Conservation (phyloP, 768 basidiomycete genomes). For the Auriculariales sp. region DNA sequence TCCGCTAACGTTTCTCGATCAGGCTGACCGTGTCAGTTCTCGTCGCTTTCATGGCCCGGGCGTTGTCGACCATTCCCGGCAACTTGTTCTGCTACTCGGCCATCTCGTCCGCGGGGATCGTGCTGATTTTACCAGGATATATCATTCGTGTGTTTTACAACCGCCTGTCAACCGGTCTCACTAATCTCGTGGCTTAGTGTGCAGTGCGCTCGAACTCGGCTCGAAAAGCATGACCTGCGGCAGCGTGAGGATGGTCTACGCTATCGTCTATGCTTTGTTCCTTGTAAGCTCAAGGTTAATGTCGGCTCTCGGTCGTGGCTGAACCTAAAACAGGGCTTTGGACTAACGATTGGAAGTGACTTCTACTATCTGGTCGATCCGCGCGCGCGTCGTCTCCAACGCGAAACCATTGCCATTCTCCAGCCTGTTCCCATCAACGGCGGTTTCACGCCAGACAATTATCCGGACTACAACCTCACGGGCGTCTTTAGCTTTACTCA, state of each 20-base stretch:
- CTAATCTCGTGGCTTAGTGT: slow-evolving; percentile 37
- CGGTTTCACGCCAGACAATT: slow-evolving; percentile 44
- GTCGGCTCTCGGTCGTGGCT: background rate
- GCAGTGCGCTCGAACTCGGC: slow-evolving; percentile 68
- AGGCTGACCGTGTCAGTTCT: slow-evolving; percentile 75
- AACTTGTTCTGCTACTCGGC: slow-evolving; percentile 85
- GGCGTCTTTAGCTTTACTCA: slow-evolving; percentile 59
- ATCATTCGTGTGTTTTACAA: slow-evolving; percentile 43
- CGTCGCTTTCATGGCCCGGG: slow-evolving; percentile 70
- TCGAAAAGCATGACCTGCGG: slow-evolving; percentile 78
- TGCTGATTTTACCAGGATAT: slow-evolving; percentile 83
- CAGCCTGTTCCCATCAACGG: slow-evolving; percentile 44
- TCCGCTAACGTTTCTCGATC: background rate
- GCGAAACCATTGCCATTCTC: slow-evolving; percentile 38
- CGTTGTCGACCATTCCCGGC: slow-evolving; percentile 60
- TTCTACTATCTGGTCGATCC: slow-evolving; percentile 61
- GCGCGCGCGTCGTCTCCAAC: slow-evolving; percentile 28
- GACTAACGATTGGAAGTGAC: slow-evolving; percentile 72
- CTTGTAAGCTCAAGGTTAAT: slow-evolving; percentile 15
- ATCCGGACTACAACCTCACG: slow-evolving; percentile 28
- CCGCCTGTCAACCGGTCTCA: slow-evolving; percentile 5
- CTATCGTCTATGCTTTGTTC: slow-evolving; percentile 76
- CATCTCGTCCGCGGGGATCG: slow-evolving; percentile 75
- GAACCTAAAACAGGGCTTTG: slow-evolving; percentile 41
- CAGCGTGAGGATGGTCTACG: slow-evolving; percentile 78